Conservation (phyloP, 495 filamentous ascomycete genomes). For the Elasticomyces elasticus region DNA sequence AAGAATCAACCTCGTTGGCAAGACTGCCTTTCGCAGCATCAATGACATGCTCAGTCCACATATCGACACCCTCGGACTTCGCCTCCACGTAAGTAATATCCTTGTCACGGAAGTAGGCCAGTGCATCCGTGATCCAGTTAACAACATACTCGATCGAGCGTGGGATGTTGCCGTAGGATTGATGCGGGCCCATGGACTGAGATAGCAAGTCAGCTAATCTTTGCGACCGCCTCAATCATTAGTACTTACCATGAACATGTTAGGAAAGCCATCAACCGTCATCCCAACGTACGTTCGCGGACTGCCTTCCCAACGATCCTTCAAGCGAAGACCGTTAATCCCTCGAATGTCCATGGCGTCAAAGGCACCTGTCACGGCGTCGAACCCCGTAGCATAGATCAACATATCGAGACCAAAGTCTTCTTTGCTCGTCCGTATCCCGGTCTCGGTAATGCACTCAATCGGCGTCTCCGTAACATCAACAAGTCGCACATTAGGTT, state of each 20-base stretch:
- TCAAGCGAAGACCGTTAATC: neutral
- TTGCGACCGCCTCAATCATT: no score
- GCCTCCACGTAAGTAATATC: neutral
- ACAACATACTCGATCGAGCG: slow-evolving; percentile 8
- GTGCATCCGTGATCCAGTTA: neutral
- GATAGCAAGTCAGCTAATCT: no score
- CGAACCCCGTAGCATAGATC: slow-evolving; percentile 23
- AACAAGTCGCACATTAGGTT: slow-evolving; percentile 16
- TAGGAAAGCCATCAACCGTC: slow-evolving; percentile 15
- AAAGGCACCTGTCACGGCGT: slow-evolving; percentile 12
- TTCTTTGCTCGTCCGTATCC: slow-evolving; percentile 7
- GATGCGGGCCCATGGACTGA: slow-evolving; percentile 13
- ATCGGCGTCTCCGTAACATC: slow-evolving; percentile 19
- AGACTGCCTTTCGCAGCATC: slow-evolving; percentile 1
- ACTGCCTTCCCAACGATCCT: slow-evolving; percentile 15
- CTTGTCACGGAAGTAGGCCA: neutral
- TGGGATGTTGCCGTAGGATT: slow-evolving; percentile 6
- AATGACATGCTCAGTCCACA: slow-evolving; percentile 7
- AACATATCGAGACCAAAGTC: slow-evolving; percentile 15
- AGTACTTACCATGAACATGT: slow-evolving; percentile 22
- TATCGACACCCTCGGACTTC: neutral
- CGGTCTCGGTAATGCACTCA: slow-evolving; percentile 1
- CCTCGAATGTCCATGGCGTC: slow-evolving; percentile 10
- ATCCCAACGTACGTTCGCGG: slow-evolving; percentile 18
- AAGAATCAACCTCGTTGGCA: slow-evolving; percentile 7